Evolutionary conservation across 805 yeast species (phyloP), one percentile per base, ranked within the genome.

Genomic region (Lipomyces lipofer): DNA sequence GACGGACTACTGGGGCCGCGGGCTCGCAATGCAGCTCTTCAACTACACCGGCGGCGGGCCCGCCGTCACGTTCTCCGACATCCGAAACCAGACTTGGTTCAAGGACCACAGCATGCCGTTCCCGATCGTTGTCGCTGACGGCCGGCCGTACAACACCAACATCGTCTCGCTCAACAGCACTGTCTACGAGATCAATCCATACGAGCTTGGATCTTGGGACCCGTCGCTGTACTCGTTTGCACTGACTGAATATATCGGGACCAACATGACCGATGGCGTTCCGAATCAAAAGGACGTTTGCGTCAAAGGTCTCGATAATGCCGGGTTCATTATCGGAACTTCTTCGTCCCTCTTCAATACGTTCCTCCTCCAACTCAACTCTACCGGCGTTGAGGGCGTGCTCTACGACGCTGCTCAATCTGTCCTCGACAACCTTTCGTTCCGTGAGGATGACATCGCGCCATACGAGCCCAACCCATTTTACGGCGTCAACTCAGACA

Each of bases 161-260:
- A 75, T 85, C 46, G 72, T 86, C 47, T 76, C 78, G 56, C 67
- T 71, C 29, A 89, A 88, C 73, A 83, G 95, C 7, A 87, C 96
- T 1, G 78, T 71, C 24, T 71, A 69, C 50, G 78, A 74, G 61
- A 45, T 73, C 60, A 69, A 66, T 47, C 91, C 95, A 12, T 84
- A 73, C 63, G 87, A 85, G 66, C 71, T 89, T 65, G 97, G 97
- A 12, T 83, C 95, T 3, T 89, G 95, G 95, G 97, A 90, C 66
- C 86, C 88, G 12, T 74, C 85, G 1, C 70, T 87, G 51, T 74
- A 78, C 51, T 72, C 85, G 2, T 89, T 90, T 69, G 75, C 83
- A 10, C 84, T 85, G 56, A 70, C 81, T 43, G 78, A 82, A 68
- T 88, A 85, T 66, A 68, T 87, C 45, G 96, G 96, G 8, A 77